Percentiles rank a stretch among this genome's conserved stretches.
Conservation (phyloP, 805 yeast species). For the Candida rishiriensis region DNA sequence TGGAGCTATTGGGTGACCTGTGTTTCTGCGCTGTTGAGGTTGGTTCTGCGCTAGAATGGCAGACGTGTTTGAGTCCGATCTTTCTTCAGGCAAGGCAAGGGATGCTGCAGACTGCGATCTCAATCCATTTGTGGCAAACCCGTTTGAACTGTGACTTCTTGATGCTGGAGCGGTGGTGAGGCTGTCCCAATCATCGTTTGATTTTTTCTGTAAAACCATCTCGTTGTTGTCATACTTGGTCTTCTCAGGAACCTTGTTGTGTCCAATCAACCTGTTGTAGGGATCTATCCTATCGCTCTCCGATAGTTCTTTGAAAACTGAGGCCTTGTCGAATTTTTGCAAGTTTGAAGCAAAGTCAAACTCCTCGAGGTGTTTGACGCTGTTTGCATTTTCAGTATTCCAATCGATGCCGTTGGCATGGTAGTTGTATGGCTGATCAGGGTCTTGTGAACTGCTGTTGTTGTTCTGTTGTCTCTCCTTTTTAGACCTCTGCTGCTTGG, state of each 20-base stretch:
- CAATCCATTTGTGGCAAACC: neutral
- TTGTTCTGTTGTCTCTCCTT: conserved; percentile 7
- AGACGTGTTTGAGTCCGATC: neutral
- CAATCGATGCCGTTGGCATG: conserved; percentile 37
- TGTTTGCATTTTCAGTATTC: conserved; percentile 43
- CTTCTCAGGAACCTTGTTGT: conserved; percentile 49
- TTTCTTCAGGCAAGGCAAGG: neutral
- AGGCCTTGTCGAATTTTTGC: conserved; percentile 73
- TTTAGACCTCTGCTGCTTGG: conserved; percentile 13
- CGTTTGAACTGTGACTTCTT: conserved; percentile 4
- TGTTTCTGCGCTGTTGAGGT: conserved; percentile 8
- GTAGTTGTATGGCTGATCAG: conserved; percentile 18
- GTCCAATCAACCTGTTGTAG: conserved; percentile 64
- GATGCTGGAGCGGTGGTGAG: conserved; percentile 21
- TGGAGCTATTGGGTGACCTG: conserved; percentile 12
- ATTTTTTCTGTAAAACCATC: conserved; percentile 55
- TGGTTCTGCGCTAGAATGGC: no score
- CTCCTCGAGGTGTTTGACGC: conserved; percentile 50
- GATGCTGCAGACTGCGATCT: neutral
- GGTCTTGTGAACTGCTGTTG: conserved; percentile 6
- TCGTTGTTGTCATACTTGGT: conserved; percentile 65
- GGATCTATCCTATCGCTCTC: conserved; percentile 58
- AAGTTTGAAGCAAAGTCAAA: conserved; percentile 84
- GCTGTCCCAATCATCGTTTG: conserved; percentile 51
- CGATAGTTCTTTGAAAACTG: conserved; percentile 74